Evolutionary conservation across 2,329 filamentous ascomycete species (phyloP), one percentile per base, ranked within the genome.

Genomic region (Cladosporium colombiae): DNA sequence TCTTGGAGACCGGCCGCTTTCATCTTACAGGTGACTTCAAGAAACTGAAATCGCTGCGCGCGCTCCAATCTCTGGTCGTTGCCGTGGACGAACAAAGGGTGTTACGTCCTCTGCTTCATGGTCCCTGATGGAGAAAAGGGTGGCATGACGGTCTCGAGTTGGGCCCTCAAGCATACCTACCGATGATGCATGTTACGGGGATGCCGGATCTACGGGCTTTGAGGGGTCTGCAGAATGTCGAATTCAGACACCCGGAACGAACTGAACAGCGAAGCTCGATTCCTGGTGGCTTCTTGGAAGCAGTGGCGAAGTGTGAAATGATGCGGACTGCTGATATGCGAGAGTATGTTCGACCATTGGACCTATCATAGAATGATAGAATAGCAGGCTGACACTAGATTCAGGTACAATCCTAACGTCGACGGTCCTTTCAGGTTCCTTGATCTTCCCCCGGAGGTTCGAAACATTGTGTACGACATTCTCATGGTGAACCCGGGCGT

Each of bases 401-500:
- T 16, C 14, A 37, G 35, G 14, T 16, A 37, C 6, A 3, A 33
- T 16, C 25, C 13, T 31, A 53, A n/a, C 50, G 3, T 14, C 16
- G 8, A 53, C 7, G 25, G 27, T 21, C 7, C 21, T 11, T 62
- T 53, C 29, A 6, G 27, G 5, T 64, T 74, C 25, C 67, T 75
- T 18, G 62, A 68, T 5, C 68, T 76, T 6, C 75, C 75, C 10
- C 65, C 70, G 16, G 77, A 79, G 66, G 72, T 79, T 14, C 73
- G 77, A 58, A 73, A 77, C 55, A 62, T 73, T 18, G 75, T 79
- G 62, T 79, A 78, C 66, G 35, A 21, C 21, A 18, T 29, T 14
- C 56, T 59, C 10, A 8, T 59, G 35, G 35, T 21, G n/a, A 6
- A 16, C n/a, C 16, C 21, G 5, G 56, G 35, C 21, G 14, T n/a